These are phyloP conservation scores for Amesomyces nigricolor DNA, from an alignment of 2,329 filamentous ascomycete genomes.

Conservation along the genomic window DNA sequence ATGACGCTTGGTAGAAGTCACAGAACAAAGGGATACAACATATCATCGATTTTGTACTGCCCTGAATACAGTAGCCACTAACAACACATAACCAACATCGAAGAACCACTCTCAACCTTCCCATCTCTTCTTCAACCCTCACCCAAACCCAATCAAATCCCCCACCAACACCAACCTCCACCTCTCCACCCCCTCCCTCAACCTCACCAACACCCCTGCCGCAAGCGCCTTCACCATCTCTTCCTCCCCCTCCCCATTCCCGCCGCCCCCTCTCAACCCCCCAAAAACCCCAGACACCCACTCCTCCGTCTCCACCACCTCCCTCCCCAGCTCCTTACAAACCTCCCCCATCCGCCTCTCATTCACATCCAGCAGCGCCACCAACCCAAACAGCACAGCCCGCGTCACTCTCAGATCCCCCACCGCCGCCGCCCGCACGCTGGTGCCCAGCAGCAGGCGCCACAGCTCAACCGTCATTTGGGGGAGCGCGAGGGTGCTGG, in stretches of 20 bases:
- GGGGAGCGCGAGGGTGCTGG: conserved; percentile 67
- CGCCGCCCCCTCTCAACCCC: conserved; percentile 44
- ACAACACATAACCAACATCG: too few relatives aligned
- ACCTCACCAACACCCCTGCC: conserved; percentile 69
- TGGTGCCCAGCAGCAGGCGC: conserved; percentile 62
- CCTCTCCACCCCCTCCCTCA: conserved; percentile 75
- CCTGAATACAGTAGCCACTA: background rate
- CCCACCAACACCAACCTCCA: conserved; percentile 75
- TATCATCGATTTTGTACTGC: too few relatives aligned
- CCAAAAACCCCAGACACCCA: conserved; percentile 80
- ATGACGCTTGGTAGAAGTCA: too few relatives aligned
- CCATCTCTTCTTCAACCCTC: too few relatives aligned
- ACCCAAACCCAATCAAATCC: conserved; percentile 44
- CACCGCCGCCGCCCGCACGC: conserved; percentile 54
- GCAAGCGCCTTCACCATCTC: conserved; percentile 73
- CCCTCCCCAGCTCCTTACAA: conserved; percentile 66
- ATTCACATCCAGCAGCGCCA: conserved; percentile 79
- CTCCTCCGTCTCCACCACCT: conserved; percentile 78
- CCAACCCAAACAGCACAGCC: conserved; percentile 70
- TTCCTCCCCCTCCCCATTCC: conserved; percentile 54
- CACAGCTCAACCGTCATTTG: conserved; percentile 81
- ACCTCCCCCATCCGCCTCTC: conserved; percentile 64
- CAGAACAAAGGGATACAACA: too few relatives aligned
- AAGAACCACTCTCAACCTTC: too few relatives aligned
- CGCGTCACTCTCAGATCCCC: conserved; percentile 63